Percentiles rank a stretch among this genome's conserved stretches.
phyloP scores from a whole-genome alignment of 2,329 filamentous ascomycete species.

The Alternaria rosae region DNA sequence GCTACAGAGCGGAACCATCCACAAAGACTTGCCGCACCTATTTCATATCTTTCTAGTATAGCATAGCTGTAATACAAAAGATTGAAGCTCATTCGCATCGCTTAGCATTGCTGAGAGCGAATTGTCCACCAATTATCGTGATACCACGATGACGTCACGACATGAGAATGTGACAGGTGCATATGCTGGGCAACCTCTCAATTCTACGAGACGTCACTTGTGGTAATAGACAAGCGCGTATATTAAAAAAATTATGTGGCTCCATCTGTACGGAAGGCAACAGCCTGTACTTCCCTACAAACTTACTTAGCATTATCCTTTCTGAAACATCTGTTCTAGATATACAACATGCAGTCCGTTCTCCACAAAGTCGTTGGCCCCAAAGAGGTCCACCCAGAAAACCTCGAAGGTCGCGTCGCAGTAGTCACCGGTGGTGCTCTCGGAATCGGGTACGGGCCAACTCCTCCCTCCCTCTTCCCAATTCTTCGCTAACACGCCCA shows the following conservation, averaged over 20 bases:
- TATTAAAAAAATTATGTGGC: neutral
- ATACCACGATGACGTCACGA: neutral
- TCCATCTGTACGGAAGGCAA: neutral
- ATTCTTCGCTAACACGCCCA: neutral
- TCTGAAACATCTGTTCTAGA: no score
- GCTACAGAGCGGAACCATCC: no score
- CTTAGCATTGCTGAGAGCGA: no score
- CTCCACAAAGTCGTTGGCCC: conserved; percentile 51
- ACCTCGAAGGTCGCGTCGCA: conserved; percentile 9
- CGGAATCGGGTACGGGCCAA: neutral
- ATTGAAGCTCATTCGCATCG: neutral
- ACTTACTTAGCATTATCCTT: no score
- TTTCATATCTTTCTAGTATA: neutral
- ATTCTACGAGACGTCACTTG: neutral
- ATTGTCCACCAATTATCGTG: neutral
- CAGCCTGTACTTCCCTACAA: no score
- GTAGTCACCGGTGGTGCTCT: neutral
- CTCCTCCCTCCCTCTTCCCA: no score
- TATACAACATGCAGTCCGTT: conserved; percentile 50
- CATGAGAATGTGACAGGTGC: neutral
- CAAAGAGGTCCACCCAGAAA: conserved; percentile 38
- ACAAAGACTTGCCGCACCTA: no score
- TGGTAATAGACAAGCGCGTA: neutral
- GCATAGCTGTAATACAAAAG: no score
- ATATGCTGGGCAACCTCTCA: neutral